phyloP scores from a whole-genome alignment of 768 basidiomycete species.

The Dioszegia crocea region DNA sequence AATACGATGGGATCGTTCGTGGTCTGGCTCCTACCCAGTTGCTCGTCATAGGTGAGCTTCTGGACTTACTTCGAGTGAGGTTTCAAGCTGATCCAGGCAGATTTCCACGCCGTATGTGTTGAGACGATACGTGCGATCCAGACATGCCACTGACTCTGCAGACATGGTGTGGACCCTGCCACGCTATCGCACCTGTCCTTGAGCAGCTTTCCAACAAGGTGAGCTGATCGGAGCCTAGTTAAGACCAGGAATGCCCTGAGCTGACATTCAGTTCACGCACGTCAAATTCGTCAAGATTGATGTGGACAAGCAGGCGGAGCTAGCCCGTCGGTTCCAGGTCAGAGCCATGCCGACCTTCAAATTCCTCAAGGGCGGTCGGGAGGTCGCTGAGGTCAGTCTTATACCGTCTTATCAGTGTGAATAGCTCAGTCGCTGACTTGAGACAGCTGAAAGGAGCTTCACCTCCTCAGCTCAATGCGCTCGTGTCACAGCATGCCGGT shows the following conservation, averaged over 20 bases:
- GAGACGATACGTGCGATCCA: background rate
- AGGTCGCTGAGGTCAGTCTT: constrained; percentile 46
- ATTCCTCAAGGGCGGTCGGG: constrained; percentile 46
- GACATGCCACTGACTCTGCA: constrained; percentile 2
- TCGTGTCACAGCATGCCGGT: constrained; percentile 45
- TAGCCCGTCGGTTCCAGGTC: constrained; percentile 42
- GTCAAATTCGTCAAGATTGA: constrained; percentile 50
- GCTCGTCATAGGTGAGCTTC: constrained; percentile 41
- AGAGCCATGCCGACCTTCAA: constrained; percentile 50
- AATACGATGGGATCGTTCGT: constrained; percentile 41
- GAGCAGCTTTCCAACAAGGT: constrained; percentile 39
- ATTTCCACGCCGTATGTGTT: constrained; percentile 42
- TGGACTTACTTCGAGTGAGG: background rate
- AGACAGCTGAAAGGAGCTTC: constrained; percentile 47
- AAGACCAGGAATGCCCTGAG: background rate
- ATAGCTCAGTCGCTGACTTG: background rate
- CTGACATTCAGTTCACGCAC: constrained; percentile 26
- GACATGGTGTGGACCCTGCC: constrained; percentile 45
- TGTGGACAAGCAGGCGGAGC: constrained; percentile 39
- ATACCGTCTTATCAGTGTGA: background rate
- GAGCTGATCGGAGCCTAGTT: background rate
- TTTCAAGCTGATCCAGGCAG: constrained; percentile 8
- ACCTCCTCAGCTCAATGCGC: constrained; percentile 41
- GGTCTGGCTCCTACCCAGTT: constrained; percentile 33
- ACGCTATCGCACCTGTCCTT: constrained; percentile 45